Evolutionary conservation across 2,329 filamentous ascomycete species (phyloP).

Genomic region (Colletotrichum tanaceti): DNA sequence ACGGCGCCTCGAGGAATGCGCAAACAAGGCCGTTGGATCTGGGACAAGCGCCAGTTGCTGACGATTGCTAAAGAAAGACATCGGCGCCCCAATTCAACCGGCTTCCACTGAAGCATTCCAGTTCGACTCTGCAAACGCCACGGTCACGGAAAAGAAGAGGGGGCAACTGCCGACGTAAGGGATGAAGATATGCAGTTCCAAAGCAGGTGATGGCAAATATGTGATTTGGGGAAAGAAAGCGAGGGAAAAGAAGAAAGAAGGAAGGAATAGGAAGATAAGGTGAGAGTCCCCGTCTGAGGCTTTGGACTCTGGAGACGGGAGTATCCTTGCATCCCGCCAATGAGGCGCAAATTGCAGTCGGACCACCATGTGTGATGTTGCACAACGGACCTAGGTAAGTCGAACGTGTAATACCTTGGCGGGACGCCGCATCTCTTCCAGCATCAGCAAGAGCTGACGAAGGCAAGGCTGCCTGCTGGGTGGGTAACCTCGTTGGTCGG

Average conservation of each 20-base stretch:
- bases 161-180: background rate
- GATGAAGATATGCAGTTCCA: constrained; percentile 9
- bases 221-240: background rate
- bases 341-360: constrained; percentile 29
- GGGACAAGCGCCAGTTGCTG: constrained; percentile 25
- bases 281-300: background rate
- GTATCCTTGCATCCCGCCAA: constrained; percentile 17
- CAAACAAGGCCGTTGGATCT: constrained; percentile 24
- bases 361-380: constrained; percentile 16
- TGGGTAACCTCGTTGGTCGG: background rate
- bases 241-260: no score
- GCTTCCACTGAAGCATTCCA: constrained; percentile 4
- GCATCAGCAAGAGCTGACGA: background rate
- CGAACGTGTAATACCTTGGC: no score
- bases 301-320: constrained; percentile 7
- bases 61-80: constrained; percentile 39
- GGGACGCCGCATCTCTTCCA: no score
- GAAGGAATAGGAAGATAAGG: no score
- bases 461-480: background rate
- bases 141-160: background rate
- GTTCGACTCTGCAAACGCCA: constrained; percentile 10
- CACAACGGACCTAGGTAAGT: no score
- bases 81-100: background rate
- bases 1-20: constrained; percentile 16
- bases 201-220: background rate